phyloP scores from a whole-genome alignment of 2,329 filamentous ascomycete species.

The Epichloe amarillans region DNA sequence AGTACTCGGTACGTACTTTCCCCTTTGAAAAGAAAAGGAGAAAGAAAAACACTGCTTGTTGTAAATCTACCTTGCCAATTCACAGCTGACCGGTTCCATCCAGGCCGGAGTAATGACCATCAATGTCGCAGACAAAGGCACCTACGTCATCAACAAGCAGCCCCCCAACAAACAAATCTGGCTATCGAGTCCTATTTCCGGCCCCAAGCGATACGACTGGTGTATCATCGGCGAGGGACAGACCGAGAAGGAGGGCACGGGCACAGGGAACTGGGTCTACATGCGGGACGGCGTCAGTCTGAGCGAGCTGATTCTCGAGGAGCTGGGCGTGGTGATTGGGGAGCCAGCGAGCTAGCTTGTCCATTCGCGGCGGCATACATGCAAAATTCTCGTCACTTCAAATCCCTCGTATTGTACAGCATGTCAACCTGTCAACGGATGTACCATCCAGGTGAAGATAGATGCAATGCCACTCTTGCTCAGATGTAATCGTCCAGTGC shows the following conservation, averaged over 20 bases:
- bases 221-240: slow-evolving; percentile 60
- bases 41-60: background rate
- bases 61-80: background rate
- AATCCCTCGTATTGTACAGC: background rate
- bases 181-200: slow-evolving; percentile 82
- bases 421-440: no score
- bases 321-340: slow-evolving; percentile 57
- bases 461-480: no score
- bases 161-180: slow-evolving; percentile 98
- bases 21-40: background rate
- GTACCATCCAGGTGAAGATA: no score
- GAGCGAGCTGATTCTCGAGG: slow-evolving; percentile 56
- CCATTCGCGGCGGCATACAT: no score
- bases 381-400: no score
- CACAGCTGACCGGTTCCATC: no score
- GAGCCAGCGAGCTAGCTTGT: slow-evolving; percentile 12
- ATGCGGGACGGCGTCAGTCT: slow-evolving; percentile 68
- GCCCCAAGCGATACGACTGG: slow-evolving; percentile 91
- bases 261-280: slow-evolving; percentile 72
- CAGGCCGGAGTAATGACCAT: slow-evolving; percentile 81
- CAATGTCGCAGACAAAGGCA: slow-evolving; percentile 54
- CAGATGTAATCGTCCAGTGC: no score
- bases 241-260: slow-evolving; percentile 62
- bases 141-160: slow-evolving; percentile 96
- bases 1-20: slow-evolving; percentile 59